A percentile compares a stretch with the other conserved stretches of the same genome.
Conservation (phyloP, 176 grass and related monocot species). For the Zea luxurians region DNA sequence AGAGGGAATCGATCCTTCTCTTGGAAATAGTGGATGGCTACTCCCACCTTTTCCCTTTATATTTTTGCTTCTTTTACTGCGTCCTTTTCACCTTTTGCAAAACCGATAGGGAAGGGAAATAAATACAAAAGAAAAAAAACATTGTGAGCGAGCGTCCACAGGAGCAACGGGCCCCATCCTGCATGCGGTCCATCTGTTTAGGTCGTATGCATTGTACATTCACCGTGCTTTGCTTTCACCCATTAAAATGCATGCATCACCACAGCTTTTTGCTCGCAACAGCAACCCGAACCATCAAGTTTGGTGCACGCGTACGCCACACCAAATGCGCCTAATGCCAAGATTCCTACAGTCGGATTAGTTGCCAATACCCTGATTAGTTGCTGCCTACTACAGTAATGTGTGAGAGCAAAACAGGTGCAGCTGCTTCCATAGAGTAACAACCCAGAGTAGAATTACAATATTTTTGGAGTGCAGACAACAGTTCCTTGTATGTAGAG, state of each 20-base stretch:
- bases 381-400: not conserved
- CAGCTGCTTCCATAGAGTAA: slow-evolving; percentile 1
- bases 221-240: slow-evolving; percentile 40
- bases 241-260: slow-evolving; percentile 51
- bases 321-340: slow-evolving; percentile 51
- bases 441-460: not conserved
- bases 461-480: not conserved
- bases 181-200: slow-evolving; percentile 47
- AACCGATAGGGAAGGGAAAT: slow-evolving; percentile 48
- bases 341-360: slow-evolving; percentile 27
- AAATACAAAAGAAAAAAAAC: slow-evolving; percentile 43
- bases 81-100: slow-evolving; percentile 44
- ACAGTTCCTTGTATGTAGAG: not conserved
- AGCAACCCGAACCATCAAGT: slow-evolving; percentile 46
- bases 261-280: slow-evolving; percentile 44
- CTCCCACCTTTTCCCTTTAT: slow-evolving; percentile 25
- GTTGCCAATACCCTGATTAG: slow-evolving; percentile 8
- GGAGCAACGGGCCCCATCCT: slow-evolving; percentile 35
- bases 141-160: slow-evolving; percentile 33
- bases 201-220: slow-evolving; percentile 51
- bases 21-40: slow-evolving; percentile 43
- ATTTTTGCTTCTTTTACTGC: slow-evolving; percentile 38
- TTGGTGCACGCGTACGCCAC: slow-evolving; percentile 37
- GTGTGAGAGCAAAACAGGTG: slow-evolving; percentile 5
- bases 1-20: slow-evolving; percentile 32